phyloP scores from a whole-genome alignment of 2,329 filamentous ascomycete genomes.

The Diaporthe destruens region DNA sequence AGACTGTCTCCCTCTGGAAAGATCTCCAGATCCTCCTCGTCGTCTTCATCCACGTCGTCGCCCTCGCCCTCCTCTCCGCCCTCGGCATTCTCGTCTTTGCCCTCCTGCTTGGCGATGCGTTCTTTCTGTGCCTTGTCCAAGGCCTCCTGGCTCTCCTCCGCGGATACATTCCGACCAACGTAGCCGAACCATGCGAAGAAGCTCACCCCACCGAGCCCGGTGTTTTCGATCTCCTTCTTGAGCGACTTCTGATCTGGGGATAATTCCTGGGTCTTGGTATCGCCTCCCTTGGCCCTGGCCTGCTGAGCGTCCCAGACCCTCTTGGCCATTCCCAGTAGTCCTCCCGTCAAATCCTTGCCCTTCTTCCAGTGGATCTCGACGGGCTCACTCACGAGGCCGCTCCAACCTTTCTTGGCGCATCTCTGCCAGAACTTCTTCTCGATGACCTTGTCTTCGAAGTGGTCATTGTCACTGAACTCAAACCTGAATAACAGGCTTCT shows the following conservation, averaged over 20 bases:
- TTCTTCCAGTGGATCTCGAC: slow-evolving; percentile 90
- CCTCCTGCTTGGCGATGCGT: slow-evolving; percentile 64
- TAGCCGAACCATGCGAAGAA: slow-evolving; percentile 95
- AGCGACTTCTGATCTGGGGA: slow-evolving; percentile 64
- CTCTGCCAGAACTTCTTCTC: slow-evolving; percentile 96
- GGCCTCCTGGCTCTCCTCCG: slow-evolving; percentile 77
- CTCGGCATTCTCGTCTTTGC: slow-evolving; percentile 55
- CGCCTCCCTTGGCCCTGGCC: slow-evolving; percentile 51
- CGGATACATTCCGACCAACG: slow-evolving; percentile 76
- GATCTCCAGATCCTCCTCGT: slow-evolving; percentile 81
- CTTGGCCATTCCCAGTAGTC: slow-evolving; percentile 80
- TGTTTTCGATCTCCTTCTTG: slow-evolving; percentile 68
- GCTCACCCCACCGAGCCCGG: slow-evolving; percentile 74
- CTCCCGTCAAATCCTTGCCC: slow-evolving; percentile 85
- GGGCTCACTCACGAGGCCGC: slow-evolving; percentile 87
- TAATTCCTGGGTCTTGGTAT: slow-evolving; percentile 51
- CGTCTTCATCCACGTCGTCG: slow-evolving; percentile 71
- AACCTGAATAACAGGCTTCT: slow-evolving; percentile 83
- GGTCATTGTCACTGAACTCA: slow-evolving; percentile 84
- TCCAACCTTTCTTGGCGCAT: slow-evolving; percentile 74
- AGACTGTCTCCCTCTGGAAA: slow-evolving; percentile 90
- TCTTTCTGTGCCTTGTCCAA: slow-evolving; percentile 68
- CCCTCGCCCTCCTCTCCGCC: slow-evolving; percentile 66
- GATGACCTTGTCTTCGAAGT: slow-evolving; percentile 81
- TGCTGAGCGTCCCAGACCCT: slow-evolving; percentile 76